These are phyloP conservation scores for Potentilla sterilis DNA, from an alignment of 306 rosid species.

Conservation along the genomic window DNA sequence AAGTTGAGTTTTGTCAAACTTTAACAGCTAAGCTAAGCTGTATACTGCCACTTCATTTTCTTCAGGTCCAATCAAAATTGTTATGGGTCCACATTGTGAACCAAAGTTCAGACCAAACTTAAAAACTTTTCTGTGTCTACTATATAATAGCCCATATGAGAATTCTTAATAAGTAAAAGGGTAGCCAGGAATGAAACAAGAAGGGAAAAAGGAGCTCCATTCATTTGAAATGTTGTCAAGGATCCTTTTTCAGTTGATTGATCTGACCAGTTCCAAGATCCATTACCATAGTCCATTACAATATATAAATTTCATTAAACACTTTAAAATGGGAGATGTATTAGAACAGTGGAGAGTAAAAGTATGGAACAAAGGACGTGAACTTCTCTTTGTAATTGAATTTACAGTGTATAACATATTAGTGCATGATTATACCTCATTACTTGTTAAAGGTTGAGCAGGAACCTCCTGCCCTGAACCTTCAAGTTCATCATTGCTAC, in stretches of 20 bases:
- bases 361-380: not conserved
- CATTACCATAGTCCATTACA: not conserved
- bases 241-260: not conserved
- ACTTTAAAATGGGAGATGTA: not conserved
- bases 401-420: not conserved
- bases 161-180: not conserved
- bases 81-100: not conserved
- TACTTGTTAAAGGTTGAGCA: conserved; percentile 38
- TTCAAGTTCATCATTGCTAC: conserved; percentile 17
- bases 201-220: no score
- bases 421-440: conserved; percentile 33
- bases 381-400: not conserved
- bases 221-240: not conserved
- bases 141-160: not conserved
- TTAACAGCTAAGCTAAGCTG: not conserved
- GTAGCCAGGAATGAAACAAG: no score
- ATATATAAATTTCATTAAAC: not conserved
- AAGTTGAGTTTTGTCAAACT: not conserved
- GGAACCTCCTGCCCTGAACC: conserved; percentile 31
- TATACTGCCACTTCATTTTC: not conserved
- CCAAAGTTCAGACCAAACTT: not conserved
- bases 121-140: not conserved
- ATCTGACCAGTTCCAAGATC: not conserved
- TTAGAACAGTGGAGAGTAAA: not conserved
- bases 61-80: not conserved